A percentile compares a stretch with the other conserved stretches of the same genome.
Conservation (phyloP, 176 grass and related monocot species). For the Paspalum vaginatum region DNA sequence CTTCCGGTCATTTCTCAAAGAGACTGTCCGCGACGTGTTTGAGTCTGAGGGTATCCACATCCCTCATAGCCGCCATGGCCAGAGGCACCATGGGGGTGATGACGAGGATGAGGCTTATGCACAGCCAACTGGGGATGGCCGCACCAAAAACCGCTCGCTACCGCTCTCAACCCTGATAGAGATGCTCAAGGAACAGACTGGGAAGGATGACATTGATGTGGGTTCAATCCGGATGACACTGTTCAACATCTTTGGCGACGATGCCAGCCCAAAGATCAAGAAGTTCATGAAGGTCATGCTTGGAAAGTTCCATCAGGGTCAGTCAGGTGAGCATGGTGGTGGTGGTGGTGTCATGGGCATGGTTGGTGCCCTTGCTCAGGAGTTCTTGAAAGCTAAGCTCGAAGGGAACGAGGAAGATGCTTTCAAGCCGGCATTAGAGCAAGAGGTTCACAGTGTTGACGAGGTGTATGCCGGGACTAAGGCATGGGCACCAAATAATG, state of each 20-base stretch:
- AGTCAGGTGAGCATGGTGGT: constrained; percentile 51
- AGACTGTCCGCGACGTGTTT: constrained; percentile 49
- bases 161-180: constrained; percentile 83
- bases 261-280: constrained; percentile 95
- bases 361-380: constrained; percentile 78
- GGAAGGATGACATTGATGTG: constrained; percentile 90
- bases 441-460: constrained; percentile 62
- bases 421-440: constrained; percentile 74
- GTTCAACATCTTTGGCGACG: constrained; percentile 85
- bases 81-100: constrained; percentile 34
- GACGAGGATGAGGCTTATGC: constrained; percentile 22
- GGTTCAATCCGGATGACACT: constrained; percentile 85
- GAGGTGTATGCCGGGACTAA: constrained; percentile 73
- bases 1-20: constrained; percentile 82
- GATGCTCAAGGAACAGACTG: constrained; percentile 90
- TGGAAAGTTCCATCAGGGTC: constrained; percentile 61
- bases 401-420: constrained; percentile 63
- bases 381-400: constrained; percentile 82
- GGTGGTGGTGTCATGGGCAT: constrained; percentile 69
- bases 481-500: constrained; percentile 59
- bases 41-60: constrained; percentile 69
- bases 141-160: constrained; percentile 63
- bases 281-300: constrained; percentile 98
- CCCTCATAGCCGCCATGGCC: constrained; percentile 51
- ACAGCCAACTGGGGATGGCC: constrained; percentile 46